A percentile compares a stretch with the other conserved stretches of the same genome.
phyloP scores from a whole-genome alignment of 2,329 filamentous ascomycete genomes.

The Chaetomiaceae sp. region DNA sequence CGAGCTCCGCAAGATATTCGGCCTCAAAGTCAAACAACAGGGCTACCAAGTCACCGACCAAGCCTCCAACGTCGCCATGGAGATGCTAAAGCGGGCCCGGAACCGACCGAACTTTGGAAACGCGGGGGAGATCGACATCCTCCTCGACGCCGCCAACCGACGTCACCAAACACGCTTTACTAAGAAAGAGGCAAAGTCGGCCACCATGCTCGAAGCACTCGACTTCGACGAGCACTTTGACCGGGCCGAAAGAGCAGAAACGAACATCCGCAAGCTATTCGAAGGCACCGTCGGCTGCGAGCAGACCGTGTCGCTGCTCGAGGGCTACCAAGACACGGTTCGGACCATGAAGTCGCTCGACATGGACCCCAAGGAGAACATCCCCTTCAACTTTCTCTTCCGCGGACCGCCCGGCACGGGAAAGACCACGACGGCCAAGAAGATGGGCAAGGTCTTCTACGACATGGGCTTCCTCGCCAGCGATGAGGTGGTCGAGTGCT shows the following conservation, averaged over 20 bases:
- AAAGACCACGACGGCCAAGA: constrained; percentile 67
- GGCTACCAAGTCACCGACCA: constrained; percentile 48
- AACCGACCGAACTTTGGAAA: constrained; percentile 67
- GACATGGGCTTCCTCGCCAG: constrained; percentile 64
- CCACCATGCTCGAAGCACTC: constrained; percentile 28
- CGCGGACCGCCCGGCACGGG: constrained; percentile 65
- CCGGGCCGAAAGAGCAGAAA: constrained; percentile 42
- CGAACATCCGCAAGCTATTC: constrained; percentile 52
- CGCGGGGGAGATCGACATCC: constrained; percentile 67
- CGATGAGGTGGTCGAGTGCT: constrained; percentile 58
- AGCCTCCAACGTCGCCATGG: constrained; percentile 51
- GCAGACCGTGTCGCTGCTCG: constrained; percentile 46
- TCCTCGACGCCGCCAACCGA: constrained; percentile 54
- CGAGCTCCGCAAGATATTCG: constrained; percentile 55
- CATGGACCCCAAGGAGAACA: constrained; percentile 51
- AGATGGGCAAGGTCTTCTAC: constrained; percentile 71
- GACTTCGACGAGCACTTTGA: constrained; percentile 60
- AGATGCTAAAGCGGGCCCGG: constrained; percentile 55
- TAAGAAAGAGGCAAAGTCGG: constrained; percentile 21
- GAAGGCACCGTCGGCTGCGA: constrained; percentile 55
- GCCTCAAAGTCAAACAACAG: constrained; percentile 56
- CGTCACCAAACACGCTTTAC: constrained; percentile 31
- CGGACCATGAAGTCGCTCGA: constrained; percentile 45
- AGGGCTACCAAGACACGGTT: constrained; percentile 50
- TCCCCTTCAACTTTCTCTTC: constrained; percentile 67